phyloP scores from a whole-genome alignment of 1,139 yeast genomes.

The Kodamaea plutei region DNA sequence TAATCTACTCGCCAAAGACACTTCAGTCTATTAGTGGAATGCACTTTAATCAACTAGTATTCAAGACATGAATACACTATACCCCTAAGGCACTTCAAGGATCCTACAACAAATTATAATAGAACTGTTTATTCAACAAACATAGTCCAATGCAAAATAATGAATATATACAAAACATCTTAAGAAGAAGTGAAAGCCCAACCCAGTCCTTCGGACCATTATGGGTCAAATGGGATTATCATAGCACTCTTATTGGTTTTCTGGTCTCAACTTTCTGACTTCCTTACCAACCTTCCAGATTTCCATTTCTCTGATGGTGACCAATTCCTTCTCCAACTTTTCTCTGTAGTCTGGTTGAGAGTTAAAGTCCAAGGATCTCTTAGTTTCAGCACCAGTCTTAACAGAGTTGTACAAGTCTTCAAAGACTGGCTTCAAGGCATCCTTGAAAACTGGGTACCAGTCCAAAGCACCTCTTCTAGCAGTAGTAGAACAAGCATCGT shows the following conservation, averaged over 20 bases:
- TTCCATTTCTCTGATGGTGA: constrained; percentile 92
- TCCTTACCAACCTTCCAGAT: constrained; percentile 99
- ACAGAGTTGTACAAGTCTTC: constrained; percentile 93
- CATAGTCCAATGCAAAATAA: constrained; percentile 29
- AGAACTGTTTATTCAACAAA: constrained; percentile 46
- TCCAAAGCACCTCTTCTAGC: constrained; percentile 99
- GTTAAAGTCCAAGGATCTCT: constrained; percentile 98
- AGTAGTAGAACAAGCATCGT: constrained; percentile 99
- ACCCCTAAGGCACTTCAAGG: too few species aligned
- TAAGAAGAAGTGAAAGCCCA: constrained; percentile 12
- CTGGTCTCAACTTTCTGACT: constrained; percentile 99
- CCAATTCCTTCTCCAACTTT: constrained; percentile 89
- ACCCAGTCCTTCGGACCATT: constrained; percentile 37
- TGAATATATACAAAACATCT: constrained; percentile 15
- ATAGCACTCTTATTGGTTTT: constrained; percentile 86
- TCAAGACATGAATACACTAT: too few species aligned
- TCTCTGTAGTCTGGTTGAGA: constrained; percentile 97
- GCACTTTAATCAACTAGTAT: too few species aligned
- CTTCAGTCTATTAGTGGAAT: too few species aligned
- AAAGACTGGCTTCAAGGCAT: constrained; percentile 97
- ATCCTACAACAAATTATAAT: too few species aligned
- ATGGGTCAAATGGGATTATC: constrained; percentile 5
- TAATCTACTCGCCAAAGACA: too few species aligned
- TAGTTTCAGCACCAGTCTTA: constrained; percentile 93
- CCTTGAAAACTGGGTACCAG: constrained; percentile 99